Evolutionary conservation across 192 early-diverging fungal species (phyloP), one percentile per base, ranked within the genome.

Genomic region (Coemansia sp.): DNA sequence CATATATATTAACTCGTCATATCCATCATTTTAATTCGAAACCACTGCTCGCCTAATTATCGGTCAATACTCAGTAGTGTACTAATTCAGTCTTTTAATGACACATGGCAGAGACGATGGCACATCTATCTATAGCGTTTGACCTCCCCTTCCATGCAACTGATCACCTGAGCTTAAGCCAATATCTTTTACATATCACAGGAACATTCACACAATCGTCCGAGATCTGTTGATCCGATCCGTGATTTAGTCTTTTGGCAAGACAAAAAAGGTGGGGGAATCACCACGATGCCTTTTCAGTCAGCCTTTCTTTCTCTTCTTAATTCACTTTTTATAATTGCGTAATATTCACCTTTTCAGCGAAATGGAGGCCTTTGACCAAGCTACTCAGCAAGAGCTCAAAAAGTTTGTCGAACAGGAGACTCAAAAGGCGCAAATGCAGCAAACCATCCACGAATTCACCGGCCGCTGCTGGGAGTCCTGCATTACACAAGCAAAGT

Each of bases 391-490:
- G 75, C 70, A 71, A 50, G 89, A 90, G 69, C 77, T 88, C 14
- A 55, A 76, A 69, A 76, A 77, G 62, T 87, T 88, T 78, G 75
- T 90, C 39, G 85, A 88, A 72, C 73, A 75, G n/a, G 87, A 88
- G 59, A 70, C 85, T 55, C 84, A 79, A 62, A 88, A 87, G 68
- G 80, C 78, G 27, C 82, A 87, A 57, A 75, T 90, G 59, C 86
- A 90, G 66, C 75, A 73, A 64, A 81, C 80, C 19, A 85, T 88
- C 25, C 86, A 89, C 70, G 82, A 76, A 31, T 88, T 89, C 66
- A 90, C 88, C 23, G 85, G 85, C 63, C 82, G 88, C 31, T 90
- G 89, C 77, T 92, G 89, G 84, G 88, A 92, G 55, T 87, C 85
- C 64, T 92, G 90, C 76, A 84, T 92, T 51, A 84, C 69, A 29